Evolutionary conservation across 495 filamentous ascomycete genomes (phyloP), one percentile per base, ranked within the genome.

Genomic region (Aspergillus heteromorphus): DNA sequence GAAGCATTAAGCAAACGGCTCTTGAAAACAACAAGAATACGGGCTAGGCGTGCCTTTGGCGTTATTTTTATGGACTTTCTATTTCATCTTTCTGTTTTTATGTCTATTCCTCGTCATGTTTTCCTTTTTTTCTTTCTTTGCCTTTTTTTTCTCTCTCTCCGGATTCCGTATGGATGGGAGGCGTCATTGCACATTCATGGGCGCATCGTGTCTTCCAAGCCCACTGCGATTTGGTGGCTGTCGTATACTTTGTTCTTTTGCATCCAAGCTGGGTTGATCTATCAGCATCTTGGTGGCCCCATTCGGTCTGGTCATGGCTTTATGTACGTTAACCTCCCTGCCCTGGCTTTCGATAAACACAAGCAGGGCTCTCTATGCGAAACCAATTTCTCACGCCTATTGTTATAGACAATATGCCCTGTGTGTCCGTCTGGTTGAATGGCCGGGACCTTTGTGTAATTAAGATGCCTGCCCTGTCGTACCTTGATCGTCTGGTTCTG

Each of bases 291-390:
- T 71, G 65, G 68, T 79, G 79, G 83, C 82, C 82, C 57, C 60
- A 54, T 79, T 83, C 82, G 80, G 82, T 80, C 81, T 84, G 75
- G 73, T 78, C 79, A 71, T 76, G 79, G 75, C 76, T 74, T 80
- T 77, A 85, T 91, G 87, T 91, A 91, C 84, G 87, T 89, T 90
- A 89, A 75, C 69, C 72, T 78, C 74, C 77, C 75, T 79, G 69
- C 67, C 76, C 76, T 77, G 70, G 64, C 70, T 71, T 74, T 68
- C 18, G 62, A 64, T 65, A 65, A 66, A 64, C 54, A 62, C 62
- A 66, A 75, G 70, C 72, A 72, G 74, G 74, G 68, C 65, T 64
- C 68, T 57, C 57, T 76, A 78, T 71, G 65, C 71, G 74, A 79
- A 76, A 76, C 59, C 66, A 77, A 73, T 69, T 73, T 79, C 78